Evolutionary conservation across 768 basidiomycete species (phyloP).

Genomic region (Amanita phalloides): DNA sequence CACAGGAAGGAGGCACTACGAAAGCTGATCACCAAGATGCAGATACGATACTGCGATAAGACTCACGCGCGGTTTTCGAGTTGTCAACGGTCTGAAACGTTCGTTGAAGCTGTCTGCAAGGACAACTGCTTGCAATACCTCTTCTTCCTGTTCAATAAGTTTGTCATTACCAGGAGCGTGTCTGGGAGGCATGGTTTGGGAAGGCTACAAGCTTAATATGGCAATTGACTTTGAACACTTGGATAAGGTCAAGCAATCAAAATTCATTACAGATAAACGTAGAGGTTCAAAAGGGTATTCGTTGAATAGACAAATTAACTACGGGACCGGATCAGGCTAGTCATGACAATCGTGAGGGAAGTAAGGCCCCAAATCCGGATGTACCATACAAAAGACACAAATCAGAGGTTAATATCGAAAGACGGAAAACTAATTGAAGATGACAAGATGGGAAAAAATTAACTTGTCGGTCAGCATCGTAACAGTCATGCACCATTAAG

Average conservation of each 20-base stretch:
- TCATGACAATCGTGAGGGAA: conserved; percentile 57
- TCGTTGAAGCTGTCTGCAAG: conserved; percentile 96
- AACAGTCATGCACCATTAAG: conserved; percentile 35
- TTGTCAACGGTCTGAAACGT: conserved; percentile 84
- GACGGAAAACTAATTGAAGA: conserved; percentile 16
- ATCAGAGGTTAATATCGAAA: conserved; percentile 13
- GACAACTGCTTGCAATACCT: conserved; percentile 83
- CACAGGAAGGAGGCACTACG: conserved; percentile 82
- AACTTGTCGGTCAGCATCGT: conserved; percentile 20
- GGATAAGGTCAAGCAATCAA: conserved; percentile 20
- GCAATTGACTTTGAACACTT: conserved; percentile 2
- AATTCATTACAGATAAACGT: conserved; percentile 45
- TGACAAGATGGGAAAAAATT: conserved; percentile 11
- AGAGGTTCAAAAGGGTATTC: conserved; percentile 48
- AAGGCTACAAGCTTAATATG: conserved; percentile 1
- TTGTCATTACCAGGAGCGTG: conserved; percentile 46
- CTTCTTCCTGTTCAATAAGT: conserved; percentile 62
- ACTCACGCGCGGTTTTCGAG: conserved; percentile 76
- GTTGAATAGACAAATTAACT: conserved; percentile 59
- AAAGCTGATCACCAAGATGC: conserved; percentile 11
- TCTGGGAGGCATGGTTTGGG: conserved; percentile 54
- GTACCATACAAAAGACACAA: conserved; percentile 29
- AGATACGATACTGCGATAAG: conserved; percentile 4
- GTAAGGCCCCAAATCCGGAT: conserved; percentile 52
- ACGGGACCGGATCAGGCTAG: conserved; percentile 51